Evolutionary conservation across 768 basidiomycete genomes (phyloP), one percentile per base, ranked within the genome.

Genomic region (Postia placenta): DNA sequence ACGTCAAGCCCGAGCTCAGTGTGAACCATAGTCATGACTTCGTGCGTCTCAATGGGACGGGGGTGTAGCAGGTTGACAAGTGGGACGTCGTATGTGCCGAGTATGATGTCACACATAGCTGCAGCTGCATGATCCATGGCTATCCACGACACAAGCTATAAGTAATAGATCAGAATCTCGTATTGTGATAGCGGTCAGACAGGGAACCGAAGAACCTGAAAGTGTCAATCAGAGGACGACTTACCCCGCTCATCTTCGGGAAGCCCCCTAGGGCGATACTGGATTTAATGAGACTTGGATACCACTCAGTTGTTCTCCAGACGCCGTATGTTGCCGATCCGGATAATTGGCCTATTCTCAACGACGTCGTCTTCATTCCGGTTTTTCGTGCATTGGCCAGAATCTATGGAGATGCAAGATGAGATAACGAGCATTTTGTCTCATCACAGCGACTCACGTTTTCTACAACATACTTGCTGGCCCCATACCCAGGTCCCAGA

Each of bases 391-490:
- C 57, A 7, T 33, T 47, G 6, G 41, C 52, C 19, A 59, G 47
- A 20, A 59, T n/a, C 57, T 59, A 39, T 17, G 11, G 28, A 23
- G 22, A 39, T 9, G 11, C n/a, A 9, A 35, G n/a, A 9, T n/a
- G n/a, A n/a, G 11, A 9, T 35, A n/a, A 35, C n/a, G 11, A 35
- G 11, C n/a, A 35, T n/a, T 35, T n/a, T n/a, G n/a, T n/a, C 9
- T 9, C 11, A 35, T 35, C 12, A 22, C 20, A 39, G 20, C 11
- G 26, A 51, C 4, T 58, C 60, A 76, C 59, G 64, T 72, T 55
- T 58, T 77, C 74, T 0, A 68, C 53, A 3, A 68, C 53, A 49
- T 70, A 77, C 56, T 80, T 80, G 0, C 64, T 57, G 49, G 74
- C 74, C 15, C 73, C 68, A 42, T 79, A 79, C 0, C 73, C 73